Evolutionary conservation across 257 asterid genomes (phyloP).

Genomic region (Voacanga thouarsii): DNA sequence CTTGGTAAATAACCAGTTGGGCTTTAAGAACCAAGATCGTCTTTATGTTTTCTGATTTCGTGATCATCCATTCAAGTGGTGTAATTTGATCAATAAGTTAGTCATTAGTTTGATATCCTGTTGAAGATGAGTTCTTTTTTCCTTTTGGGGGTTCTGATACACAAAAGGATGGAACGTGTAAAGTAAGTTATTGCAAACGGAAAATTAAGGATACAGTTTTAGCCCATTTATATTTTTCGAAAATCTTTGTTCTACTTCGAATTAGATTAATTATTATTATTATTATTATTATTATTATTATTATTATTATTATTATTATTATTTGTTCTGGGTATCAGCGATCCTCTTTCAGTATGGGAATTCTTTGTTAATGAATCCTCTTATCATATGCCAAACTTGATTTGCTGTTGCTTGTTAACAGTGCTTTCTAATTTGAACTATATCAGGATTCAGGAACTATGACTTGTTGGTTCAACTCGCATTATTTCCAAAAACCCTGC

Average conservation of each 20-base stretch:
- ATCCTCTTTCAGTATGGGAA: no score
- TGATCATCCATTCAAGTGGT: conserved; percentile 1
- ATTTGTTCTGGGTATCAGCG: neutral
- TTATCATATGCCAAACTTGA: neutral
- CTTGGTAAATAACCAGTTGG: neutral
- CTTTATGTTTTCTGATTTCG: neutral
- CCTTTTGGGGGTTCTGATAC: neutral
- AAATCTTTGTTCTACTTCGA: neutral
- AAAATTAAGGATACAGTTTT: neutral
- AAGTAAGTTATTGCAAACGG: neutral
- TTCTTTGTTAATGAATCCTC: neutral
- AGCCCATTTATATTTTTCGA: neutral
- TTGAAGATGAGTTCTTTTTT: neutral
- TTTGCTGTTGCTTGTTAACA: neutral
- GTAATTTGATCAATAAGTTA: neutral
- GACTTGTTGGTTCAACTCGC: neutral
- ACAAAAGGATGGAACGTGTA: neutral
- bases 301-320: no score
- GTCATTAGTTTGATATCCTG: neutral
- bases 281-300: no score
- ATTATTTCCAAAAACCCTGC: neutral
- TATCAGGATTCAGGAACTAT: neutral
- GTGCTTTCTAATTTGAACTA: neutral
- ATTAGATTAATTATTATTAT: neutral
- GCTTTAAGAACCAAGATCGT: neutral